Base-by-base conservation (phyloP, 768 basidiomycete species). In the Leccinum obscurum region DNA sequence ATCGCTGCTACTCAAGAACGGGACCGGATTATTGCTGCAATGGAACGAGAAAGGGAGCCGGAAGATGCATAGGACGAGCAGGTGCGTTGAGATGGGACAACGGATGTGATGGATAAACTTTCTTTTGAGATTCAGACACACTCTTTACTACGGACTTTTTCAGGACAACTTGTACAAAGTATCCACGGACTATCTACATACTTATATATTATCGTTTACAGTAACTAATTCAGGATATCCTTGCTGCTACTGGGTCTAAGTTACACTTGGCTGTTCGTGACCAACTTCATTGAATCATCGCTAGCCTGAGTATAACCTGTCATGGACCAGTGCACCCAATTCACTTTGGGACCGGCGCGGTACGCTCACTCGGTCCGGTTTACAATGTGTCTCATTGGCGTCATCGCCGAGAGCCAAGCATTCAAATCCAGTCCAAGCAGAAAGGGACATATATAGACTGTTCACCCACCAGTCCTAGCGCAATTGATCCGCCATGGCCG, bases 1-100 rank as follows among this genome's bases (percentile, higher is more conserved):
- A 51, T 77, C 11, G 57, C 55, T 9, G 70, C 69, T 10, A 59
- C 77, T 24, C 67, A 62, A 10, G 71, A 72, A 34, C 75, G 76
- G 3, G 70, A 79, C 44, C 60, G 59, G 20, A 49, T 72, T 6
- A 59, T 67, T 48, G 60, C 55, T 4, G 11, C 34, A 2, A 50
- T 62, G 28, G 57, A 55, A 26, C 56, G 35, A n/a, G 65, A 62
- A 28, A 54, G 3, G 30, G 64, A 64, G 30, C 56, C 51, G n/a
- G 61, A 55, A 17, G 51, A 56, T 35, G 52, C 11, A 3, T 59
- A 46, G 28, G 11, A 7, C 4, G 50, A 30, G 20, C 15, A n/a
- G 22, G 39, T 17, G 9, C 17, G 9, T 34, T 49, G 49, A 26
- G 13, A 41, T 44, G 11, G 17, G n/a, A 44, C 41, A 44, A 4